Evolutionary conservation across 352 stramenopile species (phyloP).

Genomic region (Elongisporangium prolatum): DNA sequence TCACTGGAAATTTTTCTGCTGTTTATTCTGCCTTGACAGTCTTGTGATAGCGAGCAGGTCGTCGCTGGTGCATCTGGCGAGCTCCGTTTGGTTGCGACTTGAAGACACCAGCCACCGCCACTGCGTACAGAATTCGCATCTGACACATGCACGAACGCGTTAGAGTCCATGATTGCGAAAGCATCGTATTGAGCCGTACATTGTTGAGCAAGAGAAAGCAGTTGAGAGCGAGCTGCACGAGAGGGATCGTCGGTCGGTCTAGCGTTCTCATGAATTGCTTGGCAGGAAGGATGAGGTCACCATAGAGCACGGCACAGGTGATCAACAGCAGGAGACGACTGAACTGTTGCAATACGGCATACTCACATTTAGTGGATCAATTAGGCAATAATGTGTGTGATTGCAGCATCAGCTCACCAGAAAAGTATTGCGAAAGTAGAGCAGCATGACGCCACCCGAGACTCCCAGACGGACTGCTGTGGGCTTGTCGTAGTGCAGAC

Average conservation of each 20-base stretch:
- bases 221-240: conserved; percentile 24
- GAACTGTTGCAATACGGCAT: conserved; percentile 29
- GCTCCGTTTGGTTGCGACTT: conserved; percentile 1
- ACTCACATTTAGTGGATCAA: neutral
- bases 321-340: conserved; percentile 53
- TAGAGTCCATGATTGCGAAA: neutral
- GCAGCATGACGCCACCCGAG: conserved; percentile 17
- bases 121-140: conserved; percentile 26
- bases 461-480: conserved; percentile 35
- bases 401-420: conserved; percentile 23
- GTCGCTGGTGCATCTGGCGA: neutral
- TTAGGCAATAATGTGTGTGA: neutral
- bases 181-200: conserved; percentile 2
- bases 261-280: conserved; percentile 11
- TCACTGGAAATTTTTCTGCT: neutral
- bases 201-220: conserved; percentile 41
- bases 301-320: conserved; percentile 44
- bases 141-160: conserved; percentile 3
- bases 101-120: conserved; percentile 25
- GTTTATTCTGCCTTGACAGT: conserved; percentile 11
- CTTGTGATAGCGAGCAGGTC: conserved; percentile 2
- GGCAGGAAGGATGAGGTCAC: conserved; percentile 46
- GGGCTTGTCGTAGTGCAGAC: conserved; percentile 45
- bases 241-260: conserved; percentile 6
- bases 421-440: conserved; percentile 63